Evolutionary conservation across 2,329 filamentous ascomycete genomes (phyloP).

Genomic region (Neofusicoccum cordaticola): DNA sequence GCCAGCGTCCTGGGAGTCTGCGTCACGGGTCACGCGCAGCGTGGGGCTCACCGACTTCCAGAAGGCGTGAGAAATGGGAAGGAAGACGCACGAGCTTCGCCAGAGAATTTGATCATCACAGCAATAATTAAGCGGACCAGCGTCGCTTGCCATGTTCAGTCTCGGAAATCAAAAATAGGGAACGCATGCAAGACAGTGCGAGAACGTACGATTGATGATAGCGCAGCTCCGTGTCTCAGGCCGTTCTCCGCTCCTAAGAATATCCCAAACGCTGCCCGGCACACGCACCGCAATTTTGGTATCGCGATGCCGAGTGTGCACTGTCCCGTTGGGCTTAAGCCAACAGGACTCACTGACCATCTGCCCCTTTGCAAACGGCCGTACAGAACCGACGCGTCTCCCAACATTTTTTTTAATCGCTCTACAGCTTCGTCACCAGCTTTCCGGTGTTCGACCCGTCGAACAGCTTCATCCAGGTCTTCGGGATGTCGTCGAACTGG

Average conservation of each 20-base stretch:
- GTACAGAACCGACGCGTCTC: background rate
- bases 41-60: background rate
- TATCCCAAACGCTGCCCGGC: background rate
- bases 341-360: background rate
- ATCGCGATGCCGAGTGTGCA: constrained; percentile 3
- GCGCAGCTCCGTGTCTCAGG: constrained; percentile 9
- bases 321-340: background rate
- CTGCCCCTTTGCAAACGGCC: constrained; percentile 12
- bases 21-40: background rate
- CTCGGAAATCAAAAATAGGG: background rate
- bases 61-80: constrained; percentile 2
- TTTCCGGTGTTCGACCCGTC: constrained; percentile 49
- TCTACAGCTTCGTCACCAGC: constrained; percentile 40
- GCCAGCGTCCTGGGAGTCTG: background rate
- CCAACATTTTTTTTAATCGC: background rate
- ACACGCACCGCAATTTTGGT: constrained; percentile 11
- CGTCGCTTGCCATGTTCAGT: background rate
- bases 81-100: constrained; percentile 11
- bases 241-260: constrained; percentile 5
- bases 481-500: constrained; percentile 49
- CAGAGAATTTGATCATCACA: constrained; percentile 10
- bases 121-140: background rate
- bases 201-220: background rate
- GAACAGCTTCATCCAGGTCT: constrained; percentile 50
- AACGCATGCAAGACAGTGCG: constrained; percentile 9